Evolutionary conservation across 1,284 basidiomycete genomes (phyloP).

Genomic region (Cryptococcus neoformans): DNA sequence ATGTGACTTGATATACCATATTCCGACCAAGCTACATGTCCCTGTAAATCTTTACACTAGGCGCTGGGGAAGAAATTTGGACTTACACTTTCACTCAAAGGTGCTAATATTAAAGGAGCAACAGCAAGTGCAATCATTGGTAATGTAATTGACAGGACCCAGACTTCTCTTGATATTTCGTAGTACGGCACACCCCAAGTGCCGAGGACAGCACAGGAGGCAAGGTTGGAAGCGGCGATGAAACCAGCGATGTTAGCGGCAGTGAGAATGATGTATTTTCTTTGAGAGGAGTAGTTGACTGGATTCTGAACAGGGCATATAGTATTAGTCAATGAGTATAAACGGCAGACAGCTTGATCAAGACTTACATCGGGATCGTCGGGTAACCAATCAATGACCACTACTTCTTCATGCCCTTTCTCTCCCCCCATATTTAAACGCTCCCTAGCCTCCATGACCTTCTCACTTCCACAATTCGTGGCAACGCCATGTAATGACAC

Average conservation of each 20-base stretch:
- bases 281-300: conserved; percentile 29
- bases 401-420: conserved; percentile 30
- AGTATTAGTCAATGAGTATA: neutral
- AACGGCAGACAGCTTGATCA: neutral
- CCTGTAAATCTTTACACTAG: neutral
- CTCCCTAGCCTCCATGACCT: conserved; percentile 8
- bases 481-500: conserved; percentile 12
- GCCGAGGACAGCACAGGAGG: conserved; percentile 26
- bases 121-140: conserved; percentile 34
- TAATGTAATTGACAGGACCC: conserved; percentile 23
- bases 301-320: conserved; percentile 27
- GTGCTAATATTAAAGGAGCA: conserved; percentile 43
- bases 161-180: conserved; percentile 16
- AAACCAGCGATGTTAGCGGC: conserved; percentile 26
- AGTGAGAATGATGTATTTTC: conserved; percentile 29
- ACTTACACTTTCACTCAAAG: conserved; percentile 40
- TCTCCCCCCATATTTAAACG: conserved; percentile 23
- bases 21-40: conserved; percentile 30
- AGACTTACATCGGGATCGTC: conserved; percentile 32
- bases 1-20: conserved; percentile 39
- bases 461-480: neutral
- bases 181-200: conserved; percentile 12
- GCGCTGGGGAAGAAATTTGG: neutral
- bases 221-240: conserved; percentile 28
- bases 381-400: conserved; percentile 36